Evolutionary conservation across 2,329 filamentous ascomycete species (phyloP).

Genomic region (Phaeoacremonium minimum): DNA sequence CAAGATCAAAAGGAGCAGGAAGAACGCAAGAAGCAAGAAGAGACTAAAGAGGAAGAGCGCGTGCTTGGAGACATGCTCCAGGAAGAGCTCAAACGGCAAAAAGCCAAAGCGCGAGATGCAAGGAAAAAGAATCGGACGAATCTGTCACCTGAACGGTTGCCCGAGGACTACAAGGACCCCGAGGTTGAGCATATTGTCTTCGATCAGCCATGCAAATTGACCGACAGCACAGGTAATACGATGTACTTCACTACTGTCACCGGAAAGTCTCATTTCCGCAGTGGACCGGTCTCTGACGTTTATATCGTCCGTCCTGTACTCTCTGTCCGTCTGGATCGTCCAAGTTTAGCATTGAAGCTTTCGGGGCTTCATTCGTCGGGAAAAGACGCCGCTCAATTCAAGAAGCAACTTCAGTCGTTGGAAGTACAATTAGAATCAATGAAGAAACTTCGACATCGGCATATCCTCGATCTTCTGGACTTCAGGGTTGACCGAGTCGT

Average conservation of each 20-base stretch:
- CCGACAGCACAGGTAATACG: constrained; percentile 58
- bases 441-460: constrained; percentile 70
- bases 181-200: constrained; percentile 48
- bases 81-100: constrained; percentile 66
- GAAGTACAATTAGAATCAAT: constrained; percentile 73
- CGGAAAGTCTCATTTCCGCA: constrained; percentile 62
- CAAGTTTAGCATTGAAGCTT: constrained; percentile 72
- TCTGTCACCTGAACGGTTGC: constrained; percentile 27
- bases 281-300: constrained; percentile 62
- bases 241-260: constrained; percentile 68
- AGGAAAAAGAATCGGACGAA: constrained; percentile 55
- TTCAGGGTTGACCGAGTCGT: constrained; percentile 65
- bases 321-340: constrained; percentile 46
- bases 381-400: constrained; percentile 60
- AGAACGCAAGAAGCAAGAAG: constrained; percentile 48
- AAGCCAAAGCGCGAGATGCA: constrained; percentile 58
- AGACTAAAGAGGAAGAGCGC: constrained; percentile 64
- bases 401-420: constrained; percentile 70
- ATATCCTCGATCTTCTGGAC: constrained; percentile 75
- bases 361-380: constrained; percentile 53
- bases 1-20: constrained; percentile 50
- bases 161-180: constrained; percentile 22
- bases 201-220: constrained; percentile 61
- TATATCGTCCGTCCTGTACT: constrained; percentile 70
- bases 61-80: constrained; percentile 67